Conservation (phyloP, 1,284 basidiomycete species). For the Rhodotorula glutinis region DNA sequence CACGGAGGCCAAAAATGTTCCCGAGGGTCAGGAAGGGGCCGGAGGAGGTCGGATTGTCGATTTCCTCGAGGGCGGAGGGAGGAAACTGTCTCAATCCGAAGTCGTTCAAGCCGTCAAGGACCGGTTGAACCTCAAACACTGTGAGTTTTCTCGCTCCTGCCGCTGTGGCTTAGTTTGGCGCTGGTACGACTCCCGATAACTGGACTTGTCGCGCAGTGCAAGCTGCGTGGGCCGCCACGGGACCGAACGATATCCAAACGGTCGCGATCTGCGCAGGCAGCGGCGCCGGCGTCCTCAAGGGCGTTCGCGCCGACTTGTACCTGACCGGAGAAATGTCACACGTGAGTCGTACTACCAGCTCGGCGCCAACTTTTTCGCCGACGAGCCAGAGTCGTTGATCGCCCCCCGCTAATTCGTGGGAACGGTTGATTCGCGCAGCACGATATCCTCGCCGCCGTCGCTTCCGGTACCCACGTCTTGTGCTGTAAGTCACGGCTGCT, state of each 20-base stretch:
- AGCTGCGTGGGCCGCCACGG: conserved; percentile 28
- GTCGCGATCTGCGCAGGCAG: conserved; percentile 38
- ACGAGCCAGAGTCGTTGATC: too few relatives aligned
- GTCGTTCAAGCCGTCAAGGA: conserved; percentile 30
- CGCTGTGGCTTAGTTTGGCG: too few relatives aligned
- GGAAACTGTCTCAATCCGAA: conserved; percentile 8
- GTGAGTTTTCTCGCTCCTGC: conserved; percentile 8
- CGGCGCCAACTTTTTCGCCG: too few relatives aligned
- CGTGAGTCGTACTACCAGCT: conserved; percentile 1
- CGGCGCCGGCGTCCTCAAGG: conserved; percentile 33
- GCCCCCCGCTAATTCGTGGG: too few relatives aligned
- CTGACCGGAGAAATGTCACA: conserved; percentile 38
- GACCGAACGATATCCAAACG: conserved; percentile 17
- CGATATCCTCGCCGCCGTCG: conserved; percentile 32
- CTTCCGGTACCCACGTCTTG: conserved; percentile 35
- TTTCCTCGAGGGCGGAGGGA: conserved; percentile 8
- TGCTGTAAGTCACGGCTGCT: conserved; percentile 35
- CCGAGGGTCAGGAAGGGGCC: conserved; percentile 31
- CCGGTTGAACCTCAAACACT: conserved; percentile 19
- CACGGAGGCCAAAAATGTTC: conserved; percentile 10
- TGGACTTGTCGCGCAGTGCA: conserved; percentile 18
- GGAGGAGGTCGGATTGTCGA: conserved; percentile 33
- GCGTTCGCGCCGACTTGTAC: conserved; percentile 34
- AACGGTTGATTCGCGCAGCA: conserved; percentile 15
- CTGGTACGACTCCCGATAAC: too few relatives aligned